Conservation (phyloP, 768 basidiomycete species). For the Suillus sp. region DNA sequence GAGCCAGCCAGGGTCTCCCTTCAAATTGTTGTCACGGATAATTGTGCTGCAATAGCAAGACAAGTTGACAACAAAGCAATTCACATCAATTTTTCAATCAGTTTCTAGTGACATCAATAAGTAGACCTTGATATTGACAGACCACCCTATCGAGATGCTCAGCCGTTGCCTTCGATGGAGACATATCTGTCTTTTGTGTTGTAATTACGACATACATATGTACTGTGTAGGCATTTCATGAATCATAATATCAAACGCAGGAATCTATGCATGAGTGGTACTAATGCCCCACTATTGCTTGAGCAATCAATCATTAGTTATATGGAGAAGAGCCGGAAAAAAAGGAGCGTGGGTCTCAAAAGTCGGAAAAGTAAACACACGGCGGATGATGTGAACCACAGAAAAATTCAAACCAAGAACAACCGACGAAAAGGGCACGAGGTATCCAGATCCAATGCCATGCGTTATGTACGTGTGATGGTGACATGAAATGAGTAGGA, state of each 20-base stretch:
- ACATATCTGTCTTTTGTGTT: background rate
- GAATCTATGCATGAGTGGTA: background rate
- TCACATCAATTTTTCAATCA: background rate
- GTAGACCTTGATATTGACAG: background rate
- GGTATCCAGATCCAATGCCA: conserved; percentile 15
- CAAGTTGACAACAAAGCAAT: background rate
- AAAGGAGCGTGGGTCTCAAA: conserved; percentile 13
- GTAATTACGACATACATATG: conserved; percentile 2
- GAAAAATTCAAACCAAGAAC: conserved; percentile 9
- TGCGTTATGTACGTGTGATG: conserved; percentile 16
- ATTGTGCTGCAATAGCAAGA: background rate
- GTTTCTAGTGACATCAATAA: background rate
- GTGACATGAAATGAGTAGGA: conserved; percentile 9
- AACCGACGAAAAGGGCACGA: conserved; percentile 8
- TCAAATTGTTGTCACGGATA: background rate
- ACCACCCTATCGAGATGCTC: background rate
- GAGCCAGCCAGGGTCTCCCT: background rate
- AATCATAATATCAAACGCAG: background rate
- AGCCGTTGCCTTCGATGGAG: background rate
- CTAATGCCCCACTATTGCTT: background rate
- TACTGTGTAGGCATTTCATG: background rate
- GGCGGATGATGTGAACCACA: conserved; percentile 1
- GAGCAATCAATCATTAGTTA: conserved; percentile 7
- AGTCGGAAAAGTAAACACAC: conserved; percentile 5
- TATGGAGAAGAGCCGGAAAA: conserved; percentile 11